Conservation (phyloP, 495 filamentous ascomycete species). For the Penicillium waksmanii region DNA sequence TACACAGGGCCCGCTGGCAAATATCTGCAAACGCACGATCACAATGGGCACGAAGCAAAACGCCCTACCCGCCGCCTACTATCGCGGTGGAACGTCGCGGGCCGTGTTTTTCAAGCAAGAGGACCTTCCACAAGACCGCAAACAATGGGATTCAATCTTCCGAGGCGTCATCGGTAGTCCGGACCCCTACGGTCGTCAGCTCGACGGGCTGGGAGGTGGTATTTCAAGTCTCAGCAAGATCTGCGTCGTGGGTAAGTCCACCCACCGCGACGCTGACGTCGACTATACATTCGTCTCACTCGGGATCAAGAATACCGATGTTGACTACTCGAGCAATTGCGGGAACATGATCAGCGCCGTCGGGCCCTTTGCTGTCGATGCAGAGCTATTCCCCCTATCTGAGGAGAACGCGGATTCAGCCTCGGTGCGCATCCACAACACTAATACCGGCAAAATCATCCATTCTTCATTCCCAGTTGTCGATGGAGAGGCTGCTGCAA, state of each 20-base stretch:
- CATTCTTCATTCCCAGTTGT: constrained; percentile 52
- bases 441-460: constrained; percentile 57
- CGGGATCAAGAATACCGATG: constrained; percentile 57
- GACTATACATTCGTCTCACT: constrained; percentile 76
- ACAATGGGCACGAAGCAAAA: constrained; percentile 27
- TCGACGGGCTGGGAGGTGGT: constrained; percentile 73
- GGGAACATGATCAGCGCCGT: constrained; percentile 74
- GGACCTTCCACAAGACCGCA: constrained; percentile 51
- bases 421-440: constrained; percentile 55
- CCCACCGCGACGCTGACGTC: constrained; percentile 58
- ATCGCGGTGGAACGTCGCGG: constrained; percentile 73
- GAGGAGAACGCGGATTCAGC: constrained; percentile 8
- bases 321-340: constrained; percentile 73
- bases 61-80: constrained; percentile 65
- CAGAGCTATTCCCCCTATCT: constrained; percentile 41
- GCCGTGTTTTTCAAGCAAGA: constrained; percentile 63
- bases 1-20: background rate
- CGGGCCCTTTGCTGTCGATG: constrained; percentile 66
- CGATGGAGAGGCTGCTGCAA: constrained; percentile 50
- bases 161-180: constrained; percentile 66
- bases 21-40: background rate
- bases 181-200: constrained; percentile 69
- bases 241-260: constrained; percentile 59
- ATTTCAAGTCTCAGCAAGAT: constrained; percentile 72
- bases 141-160: constrained; percentile 62